These are phyloP conservation scores for Picea engelmannii DNA, from an alignment of 83 land plant genomes.

Conservation along the genomic window DNA sequence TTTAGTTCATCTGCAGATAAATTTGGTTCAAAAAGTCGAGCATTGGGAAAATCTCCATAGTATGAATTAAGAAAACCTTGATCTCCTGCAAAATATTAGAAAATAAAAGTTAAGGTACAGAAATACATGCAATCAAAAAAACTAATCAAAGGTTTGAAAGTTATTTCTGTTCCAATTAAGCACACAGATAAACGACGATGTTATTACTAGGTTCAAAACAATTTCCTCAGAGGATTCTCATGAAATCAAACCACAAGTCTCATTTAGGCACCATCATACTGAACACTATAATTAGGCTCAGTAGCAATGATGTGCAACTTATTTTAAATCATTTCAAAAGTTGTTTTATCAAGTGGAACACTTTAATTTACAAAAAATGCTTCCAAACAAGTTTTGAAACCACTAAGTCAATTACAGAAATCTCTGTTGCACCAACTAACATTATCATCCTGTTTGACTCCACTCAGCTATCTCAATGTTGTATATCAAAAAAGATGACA, in stretches of 20 bases:
- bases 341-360: no score
- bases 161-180: not conserved
- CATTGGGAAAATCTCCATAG: slow-evolving; percentile 83
- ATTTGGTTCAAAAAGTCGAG: slow-evolving; percentile 87
- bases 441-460: no score
- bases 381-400: not conserved
- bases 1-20: slow-evolving; percentile 49
- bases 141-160: not conserved
- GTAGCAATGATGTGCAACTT: no score
- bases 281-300: no score
- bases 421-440: no score
- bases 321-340: no score
- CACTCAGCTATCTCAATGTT: no score
- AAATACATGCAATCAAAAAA: not conserved
- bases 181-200: not conserved
- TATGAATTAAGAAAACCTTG: slow-evolving; percentile 98
- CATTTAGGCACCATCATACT: not conserved
- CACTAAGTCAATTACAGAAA: no score
- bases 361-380: not conserved
- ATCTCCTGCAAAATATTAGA: slow-evolving; percentile 64
- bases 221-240: not conserved
- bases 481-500: no score
- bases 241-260: not conserved
- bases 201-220: not conserved
- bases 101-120: not conserved